Conservation (phyloP, 2,329 filamentous ascomycete species). For the Penicillium expansum region DNA sequence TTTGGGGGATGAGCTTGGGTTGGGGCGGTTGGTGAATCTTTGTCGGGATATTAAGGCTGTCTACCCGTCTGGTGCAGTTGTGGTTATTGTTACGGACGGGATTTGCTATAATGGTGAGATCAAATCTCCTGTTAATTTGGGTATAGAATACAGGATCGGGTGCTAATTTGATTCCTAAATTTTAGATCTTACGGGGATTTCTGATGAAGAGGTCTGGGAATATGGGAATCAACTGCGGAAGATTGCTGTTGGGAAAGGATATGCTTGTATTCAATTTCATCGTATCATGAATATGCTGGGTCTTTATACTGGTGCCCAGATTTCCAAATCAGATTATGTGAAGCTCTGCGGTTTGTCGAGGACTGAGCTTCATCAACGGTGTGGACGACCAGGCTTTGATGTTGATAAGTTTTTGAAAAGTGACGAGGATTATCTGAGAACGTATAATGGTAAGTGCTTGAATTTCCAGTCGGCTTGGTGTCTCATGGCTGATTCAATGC, state of each 20-base stretch:
- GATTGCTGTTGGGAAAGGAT: slow-evolving; percentile 4
- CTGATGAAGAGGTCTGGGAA: slow-evolving; percentile 11
- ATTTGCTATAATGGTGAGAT: slow-evolving; percentile 10
- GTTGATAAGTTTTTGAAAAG: slow-evolving; percentile 6
- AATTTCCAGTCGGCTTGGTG: not conserved
- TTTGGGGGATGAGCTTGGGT: slow-evolving; percentile 8
- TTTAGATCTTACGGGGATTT: slow-evolving; percentile 8
- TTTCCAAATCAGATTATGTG: slow-evolving; percentile 8
- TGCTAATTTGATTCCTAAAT: not conserved
- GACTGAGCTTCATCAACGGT: slow-evolving; percentile 4
- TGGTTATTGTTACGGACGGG: slow-evolving; percentile 9
- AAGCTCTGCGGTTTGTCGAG: slow-evolving; percentile 1
- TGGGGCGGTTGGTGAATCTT: slow-evolving; percentile 7
- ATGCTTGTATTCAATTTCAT: slow-evolving; percentile 8
- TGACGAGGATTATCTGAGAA: slow-evolving; percentile 9
- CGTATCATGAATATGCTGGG: slow-evolving; percentile 10
- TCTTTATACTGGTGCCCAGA: not conserved
- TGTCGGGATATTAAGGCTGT: slow-evolving; percentile 7
- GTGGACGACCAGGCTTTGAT: slow-evolving; percentile 2
- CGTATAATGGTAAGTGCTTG: slow-evolving; percentile 2
- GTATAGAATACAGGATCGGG: not conserved
- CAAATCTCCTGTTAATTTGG: not conserved
- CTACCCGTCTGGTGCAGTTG: slow-evolving; percentile 6
- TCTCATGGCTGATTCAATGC: not conserved
- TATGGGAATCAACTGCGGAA: slow-evolving; percentile 12